Evolutionary conservation across 257 asterid genomes (phyloP).

Genomic region (Nemophila menziesii): DNA sequence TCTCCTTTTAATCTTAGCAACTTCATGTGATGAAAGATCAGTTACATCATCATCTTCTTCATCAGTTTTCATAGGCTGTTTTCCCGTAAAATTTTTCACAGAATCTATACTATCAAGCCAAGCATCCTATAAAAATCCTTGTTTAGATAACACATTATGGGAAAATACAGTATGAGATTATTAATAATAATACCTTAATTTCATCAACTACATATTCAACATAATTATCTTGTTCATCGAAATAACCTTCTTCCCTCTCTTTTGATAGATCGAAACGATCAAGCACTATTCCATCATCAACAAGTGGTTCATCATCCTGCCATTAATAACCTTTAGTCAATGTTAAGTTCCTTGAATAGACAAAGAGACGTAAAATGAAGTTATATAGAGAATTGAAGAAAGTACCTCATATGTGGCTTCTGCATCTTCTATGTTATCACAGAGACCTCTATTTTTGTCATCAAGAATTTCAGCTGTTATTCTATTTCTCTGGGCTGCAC

Average conservation of each 20-base stretch:
- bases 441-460: conserved; percentile 38
- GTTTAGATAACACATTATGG: neutral
- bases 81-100: conserved; percentile 23
- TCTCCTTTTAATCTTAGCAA: conserved; percentile 80
- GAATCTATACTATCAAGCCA: conserved; percentile 90
- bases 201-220: conserved; percentile 60
- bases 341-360: conserved; percentile 3
- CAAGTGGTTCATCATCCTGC: conserved; percentile 68
- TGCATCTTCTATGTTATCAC: conserved; percentile 46
- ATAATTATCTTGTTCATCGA: conserved; percentile 81
- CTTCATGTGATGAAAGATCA: conserved; percentile 63
- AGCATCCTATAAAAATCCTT: conserved; percentile 57
- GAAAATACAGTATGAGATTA: conserved; percentile 1
- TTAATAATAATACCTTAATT: conserved; percentile 56
- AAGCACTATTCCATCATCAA: conserved; percentile 58
- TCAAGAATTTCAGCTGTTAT: conserved; percentile 36
- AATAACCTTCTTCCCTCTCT: conserved; percentile 96
- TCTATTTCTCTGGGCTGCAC: conserved; percentile 39
- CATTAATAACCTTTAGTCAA: conserved; percentile 16
- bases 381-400: neutral
- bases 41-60: conserved; percentile 30
- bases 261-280: conserved; percentile 78
- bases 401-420: conserved; percentile 64
- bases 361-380: conserved; percentile 4
- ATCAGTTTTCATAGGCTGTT: conserved; percentile 18